Conservation (phyloP, 2,329 filamentous ascomycete species). For the Furcasterigmium sp. region DNA sequence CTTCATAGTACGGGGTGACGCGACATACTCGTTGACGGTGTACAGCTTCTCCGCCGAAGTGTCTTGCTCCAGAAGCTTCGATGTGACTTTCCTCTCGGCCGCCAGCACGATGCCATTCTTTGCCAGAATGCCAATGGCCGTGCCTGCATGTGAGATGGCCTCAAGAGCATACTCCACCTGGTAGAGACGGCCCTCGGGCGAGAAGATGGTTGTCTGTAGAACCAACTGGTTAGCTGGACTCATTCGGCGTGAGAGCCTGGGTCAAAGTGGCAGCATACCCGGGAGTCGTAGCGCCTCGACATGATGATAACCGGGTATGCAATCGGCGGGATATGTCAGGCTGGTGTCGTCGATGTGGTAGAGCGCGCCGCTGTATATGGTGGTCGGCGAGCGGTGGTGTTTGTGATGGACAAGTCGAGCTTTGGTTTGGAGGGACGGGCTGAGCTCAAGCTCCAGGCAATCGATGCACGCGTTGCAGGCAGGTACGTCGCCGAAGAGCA, state of each 20-base stretch:
- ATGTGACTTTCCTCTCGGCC: constrained; percentile 97
- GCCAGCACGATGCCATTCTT: constrained; percentile 98
- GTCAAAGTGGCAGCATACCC: constrained; percentile 56
- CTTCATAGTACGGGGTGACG: background rate
- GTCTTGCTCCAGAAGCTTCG: constrained; percentile 98
- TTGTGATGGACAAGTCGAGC: background rate
- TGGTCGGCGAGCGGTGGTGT: too few species aligned
- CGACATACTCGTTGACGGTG: constrained; percentile 87
- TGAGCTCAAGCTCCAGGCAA: constrained; percentile 14
- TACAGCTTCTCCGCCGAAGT: constrained; percentile 99
- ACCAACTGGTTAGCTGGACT: background rate
- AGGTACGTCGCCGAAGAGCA: background rate
- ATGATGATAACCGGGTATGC: constrained; percentile 44
- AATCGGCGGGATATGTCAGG: background rate
- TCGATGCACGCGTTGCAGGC: constrained; percentile 14
- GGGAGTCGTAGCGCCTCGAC: constrained; percentile 96
- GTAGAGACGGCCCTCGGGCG: constrained; percentile 94
- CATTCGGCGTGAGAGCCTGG: constrained; percentile 15
- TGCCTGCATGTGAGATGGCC: constrained; percentile 97
- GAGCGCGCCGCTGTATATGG: too few species aligned
- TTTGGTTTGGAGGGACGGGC: constrained; percentile 5
- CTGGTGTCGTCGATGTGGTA: too few species aligned
- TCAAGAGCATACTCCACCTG: constrained; percentile 99
- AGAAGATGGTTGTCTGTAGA: constrained; percentile 95
- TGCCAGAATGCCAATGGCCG: constrained; percentile 91